Evolutionary conservation across 1,139 yeast species (phyloP).

Genomic region (Barnettozyma hawaiiensis): DNA sequence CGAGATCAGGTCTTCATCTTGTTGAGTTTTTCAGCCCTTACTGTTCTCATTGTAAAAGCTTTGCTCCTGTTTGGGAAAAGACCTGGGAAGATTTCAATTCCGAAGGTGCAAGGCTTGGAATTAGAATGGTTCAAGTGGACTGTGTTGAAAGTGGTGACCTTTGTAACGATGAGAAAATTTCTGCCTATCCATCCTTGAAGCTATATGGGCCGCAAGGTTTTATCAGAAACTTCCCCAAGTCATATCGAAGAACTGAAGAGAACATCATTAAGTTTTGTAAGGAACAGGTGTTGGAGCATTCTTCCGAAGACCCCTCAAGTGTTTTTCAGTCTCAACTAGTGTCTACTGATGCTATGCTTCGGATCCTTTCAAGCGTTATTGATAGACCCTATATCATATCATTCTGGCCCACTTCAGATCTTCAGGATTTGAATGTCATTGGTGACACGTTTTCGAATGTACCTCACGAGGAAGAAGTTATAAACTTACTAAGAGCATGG

Average conservation of each 20-base stretch:
- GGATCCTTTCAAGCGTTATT: slow-evolving; percentile 39
- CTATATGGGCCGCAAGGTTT: slow-evolving; percentile 51
- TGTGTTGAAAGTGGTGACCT: slow-evolving; percentile 70
- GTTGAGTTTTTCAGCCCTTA: slow-evolving; percentile 68
- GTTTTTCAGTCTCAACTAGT: slow-evolving; percentile 26
- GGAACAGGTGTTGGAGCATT: slow-evolving; percentile 44
- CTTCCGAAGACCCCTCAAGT: slow-evolving; percentile 29
- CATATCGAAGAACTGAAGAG: slow-evolving; percentile 40
- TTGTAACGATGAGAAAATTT: slow-evolving; percentile 55
- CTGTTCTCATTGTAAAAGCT: slow-evolving; percentile 60
- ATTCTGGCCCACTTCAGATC: slow-evolving; percentile 54
- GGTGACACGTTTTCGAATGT: slow-evolving; percentile 36
- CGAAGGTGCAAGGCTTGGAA: slow-evolving; percentile 39
- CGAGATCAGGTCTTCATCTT: slow-evolving; percentile 43
- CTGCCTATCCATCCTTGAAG: slow-evolving; percentile 52
- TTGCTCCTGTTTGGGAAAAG: slow-evolving; percentile 62
- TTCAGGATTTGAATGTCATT: slow-evolving; percentile 33
- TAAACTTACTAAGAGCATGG: slow-evolving; percentile 51
- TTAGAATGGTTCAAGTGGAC: slow-evolving; percentile 62
- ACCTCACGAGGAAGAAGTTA: slow-evolving; percentile 44
- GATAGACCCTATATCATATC: slow-evolving; percentile 49
- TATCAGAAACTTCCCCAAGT: slow-evolving; percentile 41
- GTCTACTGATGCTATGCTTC: slow-evolving; percentile 38
- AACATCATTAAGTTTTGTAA: slow-evolving; percentile 48
- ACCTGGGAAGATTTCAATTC: slow-evolving; percentile 43